Evolutionary conservation across 345 rosid species (phyloP), one percentile per base, ranked within the genome.

Genomic region (Hibiscus mutabilis): DNA sequence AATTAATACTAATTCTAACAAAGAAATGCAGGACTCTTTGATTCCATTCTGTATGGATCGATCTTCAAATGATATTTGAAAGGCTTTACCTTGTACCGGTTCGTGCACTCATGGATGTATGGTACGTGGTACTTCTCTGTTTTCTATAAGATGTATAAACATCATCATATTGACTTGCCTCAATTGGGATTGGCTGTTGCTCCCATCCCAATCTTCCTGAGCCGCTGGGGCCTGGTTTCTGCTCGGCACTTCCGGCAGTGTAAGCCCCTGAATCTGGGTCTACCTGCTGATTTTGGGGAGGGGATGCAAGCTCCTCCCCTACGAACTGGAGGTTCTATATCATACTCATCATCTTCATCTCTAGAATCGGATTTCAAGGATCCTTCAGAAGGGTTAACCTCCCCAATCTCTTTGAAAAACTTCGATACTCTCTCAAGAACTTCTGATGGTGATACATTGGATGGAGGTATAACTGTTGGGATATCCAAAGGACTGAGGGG

Each of bases 401-500:
- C 99, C 69, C 98, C 96, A 69, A 96, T 91, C 79, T 91, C 98
- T 60, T 87, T 91, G 76, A 90, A 92, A 80, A 86, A 96, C 74
- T 92, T 92, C 3, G 99, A 89, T 22, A 95, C 99, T 68, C 94
- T 86, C 71, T 92, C 93, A 14, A 87, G 88, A 80, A 88, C 73
- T 76, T 88, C 89, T 10, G 97, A 80, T 42, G 89, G 94, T n/a
- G 96, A 83, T 74, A 82, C 81, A 47, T 71, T 80, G 19, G 99
- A 91, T 68, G 99, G 93, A 64, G 98, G 97, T 66, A 96, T 91
- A 33, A 85, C 70, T 2, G 93, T 92, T 40, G 99, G 99, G 79
- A 92, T 96, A 80, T 96, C 99, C 80, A 95, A 80, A 40, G 99
- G 98, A 79, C 94, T 89, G 81, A 96, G 60, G 92, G 98, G 90